These are phyloP conservation scores for Oidiodendron maius DNA, from an alignment of 495 filamentous ascomycete genomes.

Conservation along the genomic window DNA sequence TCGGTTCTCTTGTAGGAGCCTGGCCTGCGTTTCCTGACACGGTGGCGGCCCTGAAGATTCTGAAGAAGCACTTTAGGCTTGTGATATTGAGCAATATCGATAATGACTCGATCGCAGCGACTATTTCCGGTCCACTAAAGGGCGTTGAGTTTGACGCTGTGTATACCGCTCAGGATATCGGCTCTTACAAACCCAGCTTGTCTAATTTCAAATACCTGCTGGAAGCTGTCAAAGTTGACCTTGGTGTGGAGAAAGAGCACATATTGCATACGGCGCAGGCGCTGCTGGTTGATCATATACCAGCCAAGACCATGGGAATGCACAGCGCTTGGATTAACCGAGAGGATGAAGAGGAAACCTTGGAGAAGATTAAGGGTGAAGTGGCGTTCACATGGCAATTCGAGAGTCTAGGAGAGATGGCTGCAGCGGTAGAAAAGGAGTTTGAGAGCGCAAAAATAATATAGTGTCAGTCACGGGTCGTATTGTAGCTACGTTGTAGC, in stretches of 20 bases:
- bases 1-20: slow-evolving; percentile 48
- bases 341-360: slow-evolving; percentile 30
- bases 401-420: slow-evolving; percentile 64
- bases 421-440: slow-evolving; percentile 54
- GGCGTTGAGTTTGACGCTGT: slow-evolving; percentile 55
- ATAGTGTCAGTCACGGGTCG: no score
- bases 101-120: slow-evolving; percentile 49
- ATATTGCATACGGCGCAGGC: slow-evolving; percentile 67
- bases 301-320: slow-evolving; percentile 56
- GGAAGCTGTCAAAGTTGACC: slow-evolving; percentile 40
- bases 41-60: slow-evolving; percentile 43
- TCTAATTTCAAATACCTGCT: slow-evolving; percentile 65
- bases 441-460: slow-evolving; percentile 7
- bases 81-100: slow-evolving; percentile 69
- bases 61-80: slow-evolving; percentile 57
- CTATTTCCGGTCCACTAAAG: slow-evolving; percentile 42
- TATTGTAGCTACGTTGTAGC: no score
- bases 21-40: slow-evolving; percentile 66
- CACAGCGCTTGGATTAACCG: slow-evolving; percentile 67
- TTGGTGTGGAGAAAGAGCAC: slow-evolving; percentile 46
- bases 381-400: slow-evolving; percentile 32
- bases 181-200: slow-evolving; percentile 64
- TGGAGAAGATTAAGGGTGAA: slow-evolving; percentile 33
- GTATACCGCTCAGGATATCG: slow-evolving; percentile 69
- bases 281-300: slow-evolving; percentile 63